phyloP scores from a whole-genome alignment of 805 yeast species.

The Lipomyces yamadae region DNA sequence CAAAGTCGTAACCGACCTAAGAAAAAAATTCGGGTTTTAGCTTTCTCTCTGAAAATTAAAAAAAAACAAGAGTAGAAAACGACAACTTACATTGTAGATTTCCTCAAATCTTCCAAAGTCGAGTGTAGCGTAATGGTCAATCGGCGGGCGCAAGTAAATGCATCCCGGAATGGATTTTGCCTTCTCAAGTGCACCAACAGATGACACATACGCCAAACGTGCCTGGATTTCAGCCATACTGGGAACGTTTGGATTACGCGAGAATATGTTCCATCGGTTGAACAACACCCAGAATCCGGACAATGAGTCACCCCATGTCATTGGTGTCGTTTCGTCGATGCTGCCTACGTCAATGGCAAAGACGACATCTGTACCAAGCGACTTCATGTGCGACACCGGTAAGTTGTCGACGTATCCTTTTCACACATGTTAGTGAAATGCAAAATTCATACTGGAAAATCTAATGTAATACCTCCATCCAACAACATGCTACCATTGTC shows the following conservation, averaged over 20 bases:
- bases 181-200: conserved; percentile 87
- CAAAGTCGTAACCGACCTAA: conserved; percentile 57
- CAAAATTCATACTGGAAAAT: background rate
- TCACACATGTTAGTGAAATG: background rate
- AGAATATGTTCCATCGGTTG: conserved; percentile 88
- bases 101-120: conserved; percentile 93
- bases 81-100: conserved; percentile 73
- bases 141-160: conserved; percentile 88
- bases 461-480: conserved; percentile 61
- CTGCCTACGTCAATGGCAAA: conserved; percentile 97
- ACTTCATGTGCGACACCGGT: conserved; percentile 88
- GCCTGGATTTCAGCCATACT: conserved; percentile 94
- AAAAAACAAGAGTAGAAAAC: conserved; percentile 29
- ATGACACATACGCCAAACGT: conserved; percentile 90
- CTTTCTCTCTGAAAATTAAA: background rate
- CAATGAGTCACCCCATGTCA: conserved; percentile 89
- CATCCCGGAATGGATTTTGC: conserved; percentile 88
- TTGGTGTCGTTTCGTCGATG: conserved; percentile 85
- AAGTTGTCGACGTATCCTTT: conserved; percentile 87
- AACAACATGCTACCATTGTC: conserved; percentile 89
- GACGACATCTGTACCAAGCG: conserved; percentile 78
- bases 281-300: conserved; percentile 86
- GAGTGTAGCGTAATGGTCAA: conserved; percentile 86
- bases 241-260: conserved; percentile 85
- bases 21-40: background rate